These are phyloP conservation scores for Torulaspora indica DNA, from an alignment of 805 yeast species.

Conservation along the genomic window DNA sequence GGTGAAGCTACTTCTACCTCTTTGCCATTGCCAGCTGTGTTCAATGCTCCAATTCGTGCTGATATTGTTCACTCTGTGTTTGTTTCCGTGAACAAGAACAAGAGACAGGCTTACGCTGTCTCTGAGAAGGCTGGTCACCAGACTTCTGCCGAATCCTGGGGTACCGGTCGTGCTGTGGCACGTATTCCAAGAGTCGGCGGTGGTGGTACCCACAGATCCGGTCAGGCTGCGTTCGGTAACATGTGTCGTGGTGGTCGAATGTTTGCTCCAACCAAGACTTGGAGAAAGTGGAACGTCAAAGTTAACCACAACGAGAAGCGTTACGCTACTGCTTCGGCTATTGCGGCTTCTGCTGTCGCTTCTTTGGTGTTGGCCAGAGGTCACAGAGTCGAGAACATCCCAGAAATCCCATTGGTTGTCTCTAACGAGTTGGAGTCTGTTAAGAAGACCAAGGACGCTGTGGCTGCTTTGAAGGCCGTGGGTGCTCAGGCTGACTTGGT, in stretches of 20 bases:
- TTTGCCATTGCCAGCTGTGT: constrained; percentile 95
- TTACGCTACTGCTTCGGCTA: constrained; percentile 99
- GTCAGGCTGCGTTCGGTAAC: constrained; percentile 99
- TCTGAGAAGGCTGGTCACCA: constrained; percentile 99
- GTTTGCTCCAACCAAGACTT: constrained; percentile 99
- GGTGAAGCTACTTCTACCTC: constrained; percentile 84
- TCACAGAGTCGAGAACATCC: constrained; percentile 97
- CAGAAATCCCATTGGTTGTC: constrained; percentile 98
- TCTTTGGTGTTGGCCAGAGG: constrained; percentile 99
- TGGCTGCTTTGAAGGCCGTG: constrained; percentile 94
- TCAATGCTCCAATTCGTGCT: constrained; percentile 99
- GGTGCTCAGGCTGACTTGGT: constrained; percentile 98
- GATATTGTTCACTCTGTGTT: constrained; percentile 98
- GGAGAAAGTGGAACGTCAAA: constrained; percentile 99
- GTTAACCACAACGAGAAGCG: constrained; percentile 99
- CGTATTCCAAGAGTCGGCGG: constrained; percentile 99
- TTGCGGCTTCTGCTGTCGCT: constrained; percentile 98
- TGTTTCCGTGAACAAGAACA: constrained; percentile 98
- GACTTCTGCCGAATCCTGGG: constrained; percentile 99
- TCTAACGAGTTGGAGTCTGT: constrained; percentile 88
- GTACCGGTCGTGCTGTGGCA: constrained; percentile 99
- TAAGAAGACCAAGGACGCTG: constrained; percentile 96
- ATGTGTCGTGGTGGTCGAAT: constrained; percentile 99
- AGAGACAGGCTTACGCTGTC: constrained; percentile 99
- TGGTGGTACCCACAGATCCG: constrained; percentile 99